Percentiles rank a stretch among this genome's conserved stretches.
Conservation (phyloP, 768 basidiomycete genomes). For the Calocera cornea region DNA sequence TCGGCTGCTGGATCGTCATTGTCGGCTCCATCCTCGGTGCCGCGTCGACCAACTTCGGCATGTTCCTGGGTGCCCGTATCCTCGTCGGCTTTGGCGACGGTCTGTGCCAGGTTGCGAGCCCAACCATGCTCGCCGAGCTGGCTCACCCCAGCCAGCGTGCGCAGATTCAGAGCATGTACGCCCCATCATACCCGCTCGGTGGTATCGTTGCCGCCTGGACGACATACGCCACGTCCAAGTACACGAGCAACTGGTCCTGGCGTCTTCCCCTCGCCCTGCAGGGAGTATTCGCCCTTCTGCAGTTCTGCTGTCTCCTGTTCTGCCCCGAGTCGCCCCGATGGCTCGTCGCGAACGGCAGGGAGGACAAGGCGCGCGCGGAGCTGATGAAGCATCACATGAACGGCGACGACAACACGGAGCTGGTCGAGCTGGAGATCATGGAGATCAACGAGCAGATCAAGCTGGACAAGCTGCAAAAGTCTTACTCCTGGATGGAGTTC, state of each 20-base stretch:
- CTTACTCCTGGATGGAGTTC: constrained; percentile 40
- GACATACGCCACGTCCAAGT: constrained; percentile 32
- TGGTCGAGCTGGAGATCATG: constrained; percentile 53
- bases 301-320: constrained; percentile 42
- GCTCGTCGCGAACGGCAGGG: constrained; percentile 42
- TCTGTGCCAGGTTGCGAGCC: constrained; percentile 41
- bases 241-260: constrained; percentile 35
- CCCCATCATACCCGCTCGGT: constrained; percentile 62
- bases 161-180: constrained; percentile 29
- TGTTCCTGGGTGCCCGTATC: constrained; percentile 43
- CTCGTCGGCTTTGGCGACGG: constrained; percentile 51
- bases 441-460: constrained; percentile 59
- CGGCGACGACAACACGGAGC: constrained; percentile 44
- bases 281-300: constrained; percentile 42
- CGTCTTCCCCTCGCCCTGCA: constrained; percentile 52
- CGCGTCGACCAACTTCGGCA: constrained; percentile 32
- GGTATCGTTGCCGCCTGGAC: constrained; percentile 43
- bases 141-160: constrained; percentile 49
- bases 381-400: constrained; percentile 63
- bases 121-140: constrained; percentile 42
- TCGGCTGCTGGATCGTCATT: constrained; percentile 53
- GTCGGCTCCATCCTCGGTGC: constrained; percentile 47
- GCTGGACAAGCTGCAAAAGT: constrained; percentile 40
- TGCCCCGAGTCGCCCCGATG: constrained; percentile 57
- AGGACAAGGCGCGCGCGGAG: constrained; percentile 41